phyloP scores from a whole-genome alignment of 768 basidiomycete species.

The Royoungia palumana region DNA sequence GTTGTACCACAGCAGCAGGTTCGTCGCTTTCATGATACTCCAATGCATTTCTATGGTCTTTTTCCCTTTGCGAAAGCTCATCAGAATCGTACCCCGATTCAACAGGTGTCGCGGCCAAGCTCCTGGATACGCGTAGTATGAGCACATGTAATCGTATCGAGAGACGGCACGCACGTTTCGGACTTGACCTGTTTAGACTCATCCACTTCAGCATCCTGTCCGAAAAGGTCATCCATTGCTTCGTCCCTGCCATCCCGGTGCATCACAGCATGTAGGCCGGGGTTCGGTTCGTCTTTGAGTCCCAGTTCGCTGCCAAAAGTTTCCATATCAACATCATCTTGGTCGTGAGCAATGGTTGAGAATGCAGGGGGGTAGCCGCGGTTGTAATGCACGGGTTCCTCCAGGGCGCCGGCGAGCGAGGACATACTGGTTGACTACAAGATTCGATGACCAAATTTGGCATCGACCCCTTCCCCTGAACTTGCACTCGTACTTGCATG shows the following conservation, averaged over 20 bases:
- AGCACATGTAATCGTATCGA: conserved; percentile 13
- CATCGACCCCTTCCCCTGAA: background rate
- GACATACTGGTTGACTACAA: conserved; percentile 41
- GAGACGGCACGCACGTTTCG: conserved; percentile 38
- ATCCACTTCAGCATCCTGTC: conserved; percentile 57
- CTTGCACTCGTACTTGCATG: too few species aligned
- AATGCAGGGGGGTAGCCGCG: conserved; percentile 14
- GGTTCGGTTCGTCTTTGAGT: conserved; percentile 16
- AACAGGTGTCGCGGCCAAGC: conserved; percentile 36
- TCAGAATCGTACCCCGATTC: conserved; percentile 61
- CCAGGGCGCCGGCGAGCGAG: conserved; percentile 57
- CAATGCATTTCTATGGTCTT: conserved; percentile 56
- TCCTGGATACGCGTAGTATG: conserved; percentile 21
- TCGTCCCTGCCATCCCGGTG: conserved; percentile 36
- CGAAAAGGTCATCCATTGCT: conserved; percentile 78
- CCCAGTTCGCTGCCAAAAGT: conserved; percentile 12
- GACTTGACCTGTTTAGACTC: conserved; percentile 40
- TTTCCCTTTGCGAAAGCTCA: conserved; percentile 59
- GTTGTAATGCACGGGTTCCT: conserved; percentile 30
- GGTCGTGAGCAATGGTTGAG: conserved; percentile 11
- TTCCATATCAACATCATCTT: conserved; percentile 47
- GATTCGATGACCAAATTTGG: conserved; percentile 13
- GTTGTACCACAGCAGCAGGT: conserved; percentile 51
- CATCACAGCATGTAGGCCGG: conserved; percentile 16
- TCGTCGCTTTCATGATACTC: conserved; percentile 83